Conservation (phyloP, 306 rosid species). For the Quercus gilva region DNA sequence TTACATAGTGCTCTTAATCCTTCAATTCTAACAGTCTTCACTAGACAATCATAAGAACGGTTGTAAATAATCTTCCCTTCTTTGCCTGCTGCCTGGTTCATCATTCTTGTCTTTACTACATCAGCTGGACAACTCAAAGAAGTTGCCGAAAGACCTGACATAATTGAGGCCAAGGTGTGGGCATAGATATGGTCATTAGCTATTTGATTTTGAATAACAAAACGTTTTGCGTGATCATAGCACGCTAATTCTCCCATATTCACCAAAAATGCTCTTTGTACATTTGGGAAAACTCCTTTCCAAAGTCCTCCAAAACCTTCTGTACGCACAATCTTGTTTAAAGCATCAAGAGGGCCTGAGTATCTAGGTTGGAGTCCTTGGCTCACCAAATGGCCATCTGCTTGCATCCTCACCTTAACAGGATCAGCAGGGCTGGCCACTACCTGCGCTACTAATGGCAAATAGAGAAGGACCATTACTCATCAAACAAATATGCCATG, state of each 20-base stretch:
- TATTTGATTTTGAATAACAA: slow-evolving; percentile 54
- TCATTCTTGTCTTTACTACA: slow-evolving; percentile 90
- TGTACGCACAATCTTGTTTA: slow-evolving; percentile 53
- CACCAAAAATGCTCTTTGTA: slow-evolving; percentile 84
- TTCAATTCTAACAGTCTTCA: slow-evolving; percentile 74
- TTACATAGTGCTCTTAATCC: slow-evolving; percentile 83
- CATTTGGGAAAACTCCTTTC: slow-evolving; percentile 82
- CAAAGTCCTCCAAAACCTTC: slow-evolving; percentile 83
- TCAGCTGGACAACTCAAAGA: slow-evolving; percentile 89
- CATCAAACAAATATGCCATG: slow-evolving; percentile 9
- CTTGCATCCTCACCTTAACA: slow-evolving; percentile 93
- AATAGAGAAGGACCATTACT: slow-evolving; percentile 22
- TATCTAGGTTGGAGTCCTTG: slow-evolving; percentile 70
- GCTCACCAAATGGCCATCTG: slow-evolving; percentile 60
- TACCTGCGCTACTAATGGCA: slow-evolving; percentile 48
- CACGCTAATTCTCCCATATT: slow-evolving; percentile 92
- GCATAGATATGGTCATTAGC: slow-evolving; percentile 65
- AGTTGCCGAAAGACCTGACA: slow-evolving; percentile 75
- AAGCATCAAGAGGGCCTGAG: slow-evolving; percentile 67
- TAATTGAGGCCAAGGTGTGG: slow-evolving; percentile 72
- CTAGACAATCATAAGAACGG: slow-evolving; percentile 68
- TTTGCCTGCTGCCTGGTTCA: slow-evolving; percentile 54
- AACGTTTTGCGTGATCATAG: slow-evolving; percentile 75
- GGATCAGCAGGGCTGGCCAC: slow-evolving; percentile 97
- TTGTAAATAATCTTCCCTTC: slow-evolving; percentile 52